Percentiles rank a stretch among this genome's conserved stretches.
Conservation (phyloP, 768 basidiomycete species). For the Lyophyllum decastes region DNA sequence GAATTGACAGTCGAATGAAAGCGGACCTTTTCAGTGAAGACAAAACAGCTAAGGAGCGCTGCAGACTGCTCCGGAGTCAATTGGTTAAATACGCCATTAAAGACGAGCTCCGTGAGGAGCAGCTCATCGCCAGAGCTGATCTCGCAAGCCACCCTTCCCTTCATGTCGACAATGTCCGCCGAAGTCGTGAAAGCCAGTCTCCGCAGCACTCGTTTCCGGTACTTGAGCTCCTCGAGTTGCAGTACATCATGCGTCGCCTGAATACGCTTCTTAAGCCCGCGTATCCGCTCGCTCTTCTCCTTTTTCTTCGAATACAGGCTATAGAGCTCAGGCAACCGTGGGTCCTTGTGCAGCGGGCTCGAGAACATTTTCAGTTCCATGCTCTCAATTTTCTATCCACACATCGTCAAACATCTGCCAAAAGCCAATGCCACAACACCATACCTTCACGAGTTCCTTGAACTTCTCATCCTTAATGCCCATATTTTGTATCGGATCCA, state of each 20-base stretch:
- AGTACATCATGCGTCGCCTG: conserved; percentile 89
- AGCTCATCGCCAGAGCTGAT: conserved; percentile 97
- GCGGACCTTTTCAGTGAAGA: conserved; percentile 91
- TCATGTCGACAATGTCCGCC: conserved; percentile 95
- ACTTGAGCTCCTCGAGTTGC: conserved; percentile 95
- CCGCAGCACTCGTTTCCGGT: conserved; percentile 90
- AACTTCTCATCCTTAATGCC: conserved; percentile 95
- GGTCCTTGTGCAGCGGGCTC: conserved; percentile 77
- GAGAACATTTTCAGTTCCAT: conserved; percentile 86
- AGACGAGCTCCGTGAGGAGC: conserved; percentile 93
- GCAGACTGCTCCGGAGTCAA: conserved; percentile 91
- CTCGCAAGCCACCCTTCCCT: conserved; percentile 97
- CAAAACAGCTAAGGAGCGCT: conserved; percentile 94
- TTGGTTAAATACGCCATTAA: conserved; percentile 94
- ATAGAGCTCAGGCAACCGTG: conserved; percentile 79
- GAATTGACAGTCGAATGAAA: not conserved
- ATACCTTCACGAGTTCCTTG: conserved; percentile 78
- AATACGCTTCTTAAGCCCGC: conserved; percentile 81
- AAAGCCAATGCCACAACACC: conserved; percentile 9
- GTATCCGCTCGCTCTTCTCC: conserved; percentile 65
- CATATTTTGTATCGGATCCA: conserved; percentile 96
- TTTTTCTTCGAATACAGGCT: conserved; percentile 79
- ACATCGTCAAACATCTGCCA: not conserved
- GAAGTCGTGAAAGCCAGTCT: conserved; percentile 87
- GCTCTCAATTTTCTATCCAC: conserved; percentile 79